These are phyloP conservation scores for Pichia pseudocactophila DNA, from an alignment of 805 yeast genomes.

Conservation along the genomic window DNA sequence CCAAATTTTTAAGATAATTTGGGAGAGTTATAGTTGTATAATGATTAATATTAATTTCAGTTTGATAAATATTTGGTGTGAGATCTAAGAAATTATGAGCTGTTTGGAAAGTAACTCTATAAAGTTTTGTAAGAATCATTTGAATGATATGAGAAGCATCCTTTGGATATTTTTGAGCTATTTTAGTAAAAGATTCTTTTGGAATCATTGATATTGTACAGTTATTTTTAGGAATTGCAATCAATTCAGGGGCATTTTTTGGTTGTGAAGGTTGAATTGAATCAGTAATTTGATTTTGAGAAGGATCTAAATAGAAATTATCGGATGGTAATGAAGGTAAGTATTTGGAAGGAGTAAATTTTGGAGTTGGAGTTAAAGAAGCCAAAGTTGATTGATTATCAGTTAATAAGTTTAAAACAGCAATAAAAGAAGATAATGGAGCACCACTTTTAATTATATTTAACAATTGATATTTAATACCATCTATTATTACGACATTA, in stretches of 20 bases:
- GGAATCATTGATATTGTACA: slow-evolving; percentile 93
- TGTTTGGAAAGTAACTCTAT: slow-evolving; percentile 86
- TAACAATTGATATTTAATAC: slow-evolving; percentile 59
- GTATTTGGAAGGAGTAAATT: neutral
- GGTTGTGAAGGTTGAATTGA: neutral
- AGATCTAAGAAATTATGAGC: slow-evolving; percentile 81
- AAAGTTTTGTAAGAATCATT: slow-evolving; percentile 77
- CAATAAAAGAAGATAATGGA: slow-evolving; percentile 75
- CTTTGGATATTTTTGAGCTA: slow-evolving; percentile 69
- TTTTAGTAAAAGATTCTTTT: slow-evolving; percentile 63
- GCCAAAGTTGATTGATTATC: slow-evolving; percentile 9
- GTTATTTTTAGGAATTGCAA: slow-evolving; percentile 65
- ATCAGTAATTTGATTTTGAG: neutral
- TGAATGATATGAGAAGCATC: slow-evolving; percentile 92
- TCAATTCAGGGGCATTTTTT: slow-evolving; percentile 27
- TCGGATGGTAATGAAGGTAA: slow-evolving; percentile 8
- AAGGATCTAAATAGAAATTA: slow-evolving; percentile 10
- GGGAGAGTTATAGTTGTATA: slow-evolving; percentile 44
- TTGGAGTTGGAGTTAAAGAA: slow-evolving; percentile 11
- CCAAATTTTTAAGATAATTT: slow-evolving; percentile 43
- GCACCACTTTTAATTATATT: slow-evolving; percentile 78
- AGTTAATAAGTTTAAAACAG: slow-evolving; percentile 63
- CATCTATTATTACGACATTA: slow-evolving; percentile 42
- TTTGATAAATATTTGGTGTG: slow-evolving; percentile 69
- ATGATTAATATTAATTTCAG: slow-evolving; percentile 61